These are phyloP conservation scores for Curvularia hawaiiensis DNA, from an alignment of 2,329 filamentous ascomycete species.

Conservation along the genomic window DNA sequence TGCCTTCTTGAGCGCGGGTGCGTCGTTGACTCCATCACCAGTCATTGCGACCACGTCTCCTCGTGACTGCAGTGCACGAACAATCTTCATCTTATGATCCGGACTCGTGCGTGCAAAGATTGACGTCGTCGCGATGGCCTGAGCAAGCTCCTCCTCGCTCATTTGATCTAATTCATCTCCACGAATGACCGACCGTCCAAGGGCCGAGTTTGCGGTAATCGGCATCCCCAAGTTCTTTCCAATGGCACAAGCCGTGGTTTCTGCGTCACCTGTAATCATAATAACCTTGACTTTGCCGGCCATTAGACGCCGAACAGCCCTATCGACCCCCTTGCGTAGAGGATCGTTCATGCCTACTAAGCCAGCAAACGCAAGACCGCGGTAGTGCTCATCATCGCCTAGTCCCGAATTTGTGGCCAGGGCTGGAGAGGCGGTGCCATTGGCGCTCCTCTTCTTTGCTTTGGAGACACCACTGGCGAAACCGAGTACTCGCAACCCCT, in stretches of 20 bases:
- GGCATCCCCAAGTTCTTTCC: conserved; percentile 95
- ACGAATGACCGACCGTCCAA: conserved; percentile 73
- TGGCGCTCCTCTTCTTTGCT: conserved; percentile 33
- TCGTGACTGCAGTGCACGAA: conserved; percentile 85
- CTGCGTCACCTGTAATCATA: conserved; percentile 98
- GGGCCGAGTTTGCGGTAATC: conserved; percentile 65
- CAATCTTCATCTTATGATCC: conserved; percentile 98
- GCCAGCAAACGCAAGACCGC: conserved; percentile 84
- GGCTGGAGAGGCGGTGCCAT: conserved; percentile 40
- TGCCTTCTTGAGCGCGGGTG: conserved; percentile 92
- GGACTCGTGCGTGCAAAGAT: conserved; percentile 97
- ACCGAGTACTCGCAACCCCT: conserved; percentile 87
- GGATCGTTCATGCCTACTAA: conserved; percentile 98
- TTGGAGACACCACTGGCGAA: conserved; percentile 81
- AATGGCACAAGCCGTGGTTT: conserved; percentile 93
- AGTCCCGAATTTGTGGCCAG: conserved; percentile 31
- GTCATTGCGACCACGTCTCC: conserved; percentile 99
- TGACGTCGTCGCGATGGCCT: conserved; percentile 84
- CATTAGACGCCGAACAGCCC: conserved; percentile 88
- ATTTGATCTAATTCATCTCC: conserved; percentile 94
- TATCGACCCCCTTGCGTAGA: conserved; percentile 85
- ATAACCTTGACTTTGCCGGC: conserved; percentile 95
- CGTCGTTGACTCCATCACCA: conserved; percentile 96
- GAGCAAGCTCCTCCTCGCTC: conserved; percentile 81
- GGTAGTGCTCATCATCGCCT: conserved; percentile 75